Percentiles rank a stretch among this genome's conserved stretches.
These are phyloP conservation scores for Gracilaria domingensis DNA, from an alignment of 23 red algal species.

Conservation along the genomic window DNA sequence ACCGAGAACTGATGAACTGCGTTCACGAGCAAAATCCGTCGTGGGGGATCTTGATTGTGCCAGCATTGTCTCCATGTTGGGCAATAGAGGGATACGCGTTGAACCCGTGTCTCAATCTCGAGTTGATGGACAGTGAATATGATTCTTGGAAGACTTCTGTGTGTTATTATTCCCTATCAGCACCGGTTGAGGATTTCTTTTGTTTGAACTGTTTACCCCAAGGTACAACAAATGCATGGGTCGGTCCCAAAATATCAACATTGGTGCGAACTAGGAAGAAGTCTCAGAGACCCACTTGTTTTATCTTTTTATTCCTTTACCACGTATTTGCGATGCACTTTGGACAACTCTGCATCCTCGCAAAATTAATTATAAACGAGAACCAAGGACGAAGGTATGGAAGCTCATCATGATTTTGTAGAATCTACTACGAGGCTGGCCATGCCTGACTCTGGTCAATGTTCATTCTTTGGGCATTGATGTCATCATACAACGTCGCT, in stretches of 20 bases:
- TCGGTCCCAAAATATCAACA: not conserved
- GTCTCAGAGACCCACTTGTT: not conserved
- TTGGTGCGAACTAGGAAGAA: not conserved
- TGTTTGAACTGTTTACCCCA: too few species aligned
- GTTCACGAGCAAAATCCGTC: slow-evolving; percentile 31
- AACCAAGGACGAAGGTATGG: not conserved
- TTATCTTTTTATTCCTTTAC: too few species aligned
- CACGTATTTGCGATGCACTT: too few species aligned
- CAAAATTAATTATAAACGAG: not conserved
- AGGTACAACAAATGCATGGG: too few species aligned
- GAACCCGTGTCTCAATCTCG: slow-evolving; percentile 17
- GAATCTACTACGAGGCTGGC: not conserved
- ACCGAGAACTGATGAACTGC: slow-evolving; percentile 24
- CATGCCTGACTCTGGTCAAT: not conserved
- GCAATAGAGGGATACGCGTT: slow-evolving; percentile 24
- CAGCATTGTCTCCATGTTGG: slow-evolving; percentile 35
- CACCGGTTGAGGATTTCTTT: not conserved
- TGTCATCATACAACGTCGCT: not conserved
- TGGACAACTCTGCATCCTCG: too few species aligned
- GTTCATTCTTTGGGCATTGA: not conserved
- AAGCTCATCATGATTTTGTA: not conserved
- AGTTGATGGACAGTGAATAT: not conserved
- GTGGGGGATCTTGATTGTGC: slow-evolving; percentile 51
- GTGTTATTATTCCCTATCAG: not conserved
- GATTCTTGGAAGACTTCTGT: not conserved